phyloP scores from a whole-genome alignment of 106 monocot genomes.

The Acanthochlamys bracteata region DNA sequence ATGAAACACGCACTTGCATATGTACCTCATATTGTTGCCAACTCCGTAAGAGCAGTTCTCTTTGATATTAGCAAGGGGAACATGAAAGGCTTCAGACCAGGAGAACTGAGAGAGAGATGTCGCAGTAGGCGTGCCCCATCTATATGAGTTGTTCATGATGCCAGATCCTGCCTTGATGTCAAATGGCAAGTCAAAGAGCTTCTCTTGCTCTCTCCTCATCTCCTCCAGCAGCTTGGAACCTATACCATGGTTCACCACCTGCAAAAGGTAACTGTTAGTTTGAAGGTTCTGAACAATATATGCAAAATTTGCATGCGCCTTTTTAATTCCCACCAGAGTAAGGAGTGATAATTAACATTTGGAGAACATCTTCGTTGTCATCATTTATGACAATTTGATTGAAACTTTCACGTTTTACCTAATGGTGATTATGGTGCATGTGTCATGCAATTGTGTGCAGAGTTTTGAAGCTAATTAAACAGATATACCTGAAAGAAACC shows the following conservation, averaged over 20 bases:
- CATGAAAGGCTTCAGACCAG: slow-evolving; percentile 91
- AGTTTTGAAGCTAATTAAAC: too few relatives aligned
- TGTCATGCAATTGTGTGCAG: too few relatives aligned
- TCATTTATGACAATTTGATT: too few relatives aligned
- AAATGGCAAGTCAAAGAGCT: slow-evolving; percentile 49
- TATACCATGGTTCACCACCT: slow-evolving; percentile 71
- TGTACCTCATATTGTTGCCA: background rate
- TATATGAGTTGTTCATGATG: slow-evolving; percentile 49
- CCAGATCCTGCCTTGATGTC: slow-evolving; percentile 44
- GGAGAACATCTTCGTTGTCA: too few relatives aligned
- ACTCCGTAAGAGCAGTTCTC: slow-evolving; percentile 11
- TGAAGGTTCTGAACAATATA: too few relatives aligned
- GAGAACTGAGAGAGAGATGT: slow-evolving; percentile 57
- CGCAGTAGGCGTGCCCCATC: slow-evolving; percentile 74
- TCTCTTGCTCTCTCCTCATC: slow-evolving; percentile 57
- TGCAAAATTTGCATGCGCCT: too few relatives aligned
- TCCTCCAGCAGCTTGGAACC: slow-evolving; percentile 36
- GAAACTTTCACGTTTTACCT: too few relatives aligned
- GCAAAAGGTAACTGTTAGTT: too few relatives aligned
- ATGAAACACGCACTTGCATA: too few relatives aligned
- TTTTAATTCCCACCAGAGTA: too few relatives aligned
- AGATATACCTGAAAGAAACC: slow-evolving; percentile 58
- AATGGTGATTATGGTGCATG: too few relatives aligned
- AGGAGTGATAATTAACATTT: too few relatives aligned
- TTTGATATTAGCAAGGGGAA: slow-evolving; percentile 54